Conservation (phyloP, 805 yeast genomes). For the Kluyveromyces wickerhamii region DNA sequence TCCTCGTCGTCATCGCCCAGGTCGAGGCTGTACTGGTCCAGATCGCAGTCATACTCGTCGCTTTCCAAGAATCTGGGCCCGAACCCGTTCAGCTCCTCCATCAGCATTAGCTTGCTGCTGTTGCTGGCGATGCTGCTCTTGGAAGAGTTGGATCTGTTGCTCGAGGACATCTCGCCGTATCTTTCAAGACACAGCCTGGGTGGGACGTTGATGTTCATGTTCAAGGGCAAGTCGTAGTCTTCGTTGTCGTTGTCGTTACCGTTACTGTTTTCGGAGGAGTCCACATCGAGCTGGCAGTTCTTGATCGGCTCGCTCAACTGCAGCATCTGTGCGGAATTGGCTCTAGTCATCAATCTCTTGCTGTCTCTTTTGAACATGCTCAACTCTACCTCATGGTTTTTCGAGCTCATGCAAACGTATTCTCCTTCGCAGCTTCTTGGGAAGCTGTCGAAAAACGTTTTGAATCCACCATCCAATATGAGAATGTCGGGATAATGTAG, state of each 20-base stretch:
- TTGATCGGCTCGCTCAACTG: slow-evolving; percentile 2
- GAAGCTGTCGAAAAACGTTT: slow-evolving; percentile 56
- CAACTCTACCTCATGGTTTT: slow-evolving; percentile 42
- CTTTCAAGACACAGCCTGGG: slow-evolving; percentile 20
- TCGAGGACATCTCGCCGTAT: slow-evolving; percentile 5
- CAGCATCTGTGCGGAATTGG: slow-evolving; percentile 29
- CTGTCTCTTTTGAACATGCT: slow-evolving; percentile 42
- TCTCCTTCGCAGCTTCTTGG: slow-evolving; percentile 65
- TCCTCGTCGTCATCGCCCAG: slow-evolving; percentile 2
- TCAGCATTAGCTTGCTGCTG: slow-evolving; percentile 12
- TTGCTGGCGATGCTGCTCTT: slow-evolving; percentile 17
- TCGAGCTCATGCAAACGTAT: slow-evolving; percentile 73
- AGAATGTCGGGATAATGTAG: slow-evolving; percentile 84
- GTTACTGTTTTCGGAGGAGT: background rate
- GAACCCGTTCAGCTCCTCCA: slow-evolving; percentile 14
- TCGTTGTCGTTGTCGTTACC: slow-evolving; percentile 3
- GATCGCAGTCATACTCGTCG: slow-evolving; percentile 2
- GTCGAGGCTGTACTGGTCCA: slow-evolving; percentile 1
- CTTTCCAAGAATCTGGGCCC: background rate
- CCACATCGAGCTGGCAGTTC: slow-evolving; percentile 1
- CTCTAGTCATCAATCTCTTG: slow-evolving; percentile 29
- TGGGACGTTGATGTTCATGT: slow-evolving; percentile 21
- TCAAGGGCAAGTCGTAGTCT: slow-evolving; percentile 2
- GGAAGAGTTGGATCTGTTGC: slow-evolving; percentile 1
- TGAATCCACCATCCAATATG: slow-evolving; percentile 87